These are phyloP conservation scores for Rhynchospora tenuis DNA, from an alignment of 176 grass and related monocot genomes.

Conservation along the genomic window DNA sequence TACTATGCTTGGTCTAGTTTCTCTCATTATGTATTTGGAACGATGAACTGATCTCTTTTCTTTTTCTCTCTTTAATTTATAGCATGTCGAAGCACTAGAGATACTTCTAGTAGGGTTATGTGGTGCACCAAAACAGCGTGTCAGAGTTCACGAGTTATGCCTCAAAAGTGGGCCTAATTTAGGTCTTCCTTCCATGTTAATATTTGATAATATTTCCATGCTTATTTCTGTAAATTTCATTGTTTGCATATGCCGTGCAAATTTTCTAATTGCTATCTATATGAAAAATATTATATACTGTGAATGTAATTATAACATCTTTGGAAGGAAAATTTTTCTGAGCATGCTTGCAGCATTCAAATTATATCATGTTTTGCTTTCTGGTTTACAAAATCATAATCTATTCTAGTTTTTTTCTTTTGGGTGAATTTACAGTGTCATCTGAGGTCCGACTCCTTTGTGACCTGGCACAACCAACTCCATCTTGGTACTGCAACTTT, in stretches of 20 bases:
- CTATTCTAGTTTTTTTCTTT: constrained; percentile 7
- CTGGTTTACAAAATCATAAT: constrained; percentile 12
- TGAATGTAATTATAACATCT: background rate
- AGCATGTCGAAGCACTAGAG: constrained; percentile 95
- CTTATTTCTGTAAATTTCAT: background rate
- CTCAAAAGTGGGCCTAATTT: constrained; percentile 84
- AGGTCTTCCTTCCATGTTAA: constrained; percentile 26
- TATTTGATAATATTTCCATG: background rate
- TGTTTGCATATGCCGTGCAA: background rate
- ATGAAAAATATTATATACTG: background rate
- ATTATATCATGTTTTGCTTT: background rate
- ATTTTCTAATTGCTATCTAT: background rate
- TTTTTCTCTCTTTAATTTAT: constrained; percentile 21
- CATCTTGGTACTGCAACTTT: constrained; percentile 49
- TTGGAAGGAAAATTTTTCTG: background rate
- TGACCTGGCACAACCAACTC: constrained; percentile 71
- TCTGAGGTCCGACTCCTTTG: constrained; percentile 74
- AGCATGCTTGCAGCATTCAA: no score
- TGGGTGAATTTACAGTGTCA: constrained; percentile 44
- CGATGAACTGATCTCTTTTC: background rate
- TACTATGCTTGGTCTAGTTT: background rate
- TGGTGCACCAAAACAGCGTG: constrained; percentile 71
- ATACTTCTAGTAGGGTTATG: constrained; percentile 75
- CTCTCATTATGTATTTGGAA: background rate
- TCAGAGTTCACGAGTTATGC: constrained; percentile 85